Percentiles rank a stretch among this genome's conserved stretches.
These are phyloP conservation scores for Zea mays DNA, from an alignment of 176 grass and related monocot species.

Conservation along the genomic window Zm-B73-REFERENCE-NAM-5.0 NC_050098.1:174502001-174502500, in stretches of 20 bases:
- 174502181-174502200: not conserved
- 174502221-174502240: not conserved
- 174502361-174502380: not conserved
- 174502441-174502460: constrained; percentile 70
- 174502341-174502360: constrained; percentile 1
- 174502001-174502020: constrained; percentile 73
- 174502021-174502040: constrained; percentile 85
- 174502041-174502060: constrained; percentile 74
- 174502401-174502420: constrained; percentile 56
- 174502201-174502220: not conserved
- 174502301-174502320: not conserved
- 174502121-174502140: not conserved
- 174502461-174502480: constrained; percentile 81
- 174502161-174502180: not conserved
- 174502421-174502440: constrained; percentile 73
- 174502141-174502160: not conserved
- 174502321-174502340: not conserved
- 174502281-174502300: not conserved
- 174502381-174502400: not conserved
- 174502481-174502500: constrained; percentile 64
- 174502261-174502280: not conserved
- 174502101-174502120: not conserved
- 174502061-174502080: constrained; percentile 5
- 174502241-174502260: not conserved
- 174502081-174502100: not conserved